Base-by-base conservation (phyloP, 2,329 filamentous ascomycete genomes). In the Calonectria fujianensis region DNA sequence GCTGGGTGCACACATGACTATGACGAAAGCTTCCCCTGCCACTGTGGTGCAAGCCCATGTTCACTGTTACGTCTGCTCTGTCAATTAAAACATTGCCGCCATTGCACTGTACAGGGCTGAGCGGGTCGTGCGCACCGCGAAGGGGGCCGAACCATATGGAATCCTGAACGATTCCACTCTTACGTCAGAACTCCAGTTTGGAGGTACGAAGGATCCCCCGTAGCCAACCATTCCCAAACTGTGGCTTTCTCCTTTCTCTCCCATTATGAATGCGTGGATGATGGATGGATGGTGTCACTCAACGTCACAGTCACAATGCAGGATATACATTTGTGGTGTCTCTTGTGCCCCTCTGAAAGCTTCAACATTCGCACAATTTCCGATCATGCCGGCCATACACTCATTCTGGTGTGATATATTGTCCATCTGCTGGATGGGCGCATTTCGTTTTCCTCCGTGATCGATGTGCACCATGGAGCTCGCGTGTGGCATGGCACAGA, bases 101-200 rank as follows among this genome's bases (percentile, higher is more conserved):
- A 29, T 41, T 37, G 57, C 27, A 18, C 32, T 35, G 32, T 35
- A 2, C 5, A 39, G 35, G 57, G 32, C 57, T 18, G n/a, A n/a
- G 57, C n/a, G 57, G 57, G 35, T 20, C 24, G 16, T 41, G 16
- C 45, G 11, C 45, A 13, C 52, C 29, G 29, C 35, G 24, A 63
- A 63, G 18, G 57, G 41, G 13, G 8, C 57, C 35, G 45, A 68
- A 59, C 32, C 37, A 29, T 31, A 13, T 69, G 52, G 67, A 69
- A 69, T 37, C 52, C 41, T 51, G 31, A 24, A 67, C 71, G 51
- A 68, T 63, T 14, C 72, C 50, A 71, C 51, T 74, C 68, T 71
- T 70, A 74, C 72, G 63, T 74, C 72, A 68, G 67, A 41, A 54
- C 35, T 45, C 48, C 35, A 37, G 65, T n/a, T 20, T 39, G 63